These are phyloP conservation scores for Tricharina praecox DNA, from an alignment of 495 filamentous ascomycete species.

Conservation along the genomic window DNA sequence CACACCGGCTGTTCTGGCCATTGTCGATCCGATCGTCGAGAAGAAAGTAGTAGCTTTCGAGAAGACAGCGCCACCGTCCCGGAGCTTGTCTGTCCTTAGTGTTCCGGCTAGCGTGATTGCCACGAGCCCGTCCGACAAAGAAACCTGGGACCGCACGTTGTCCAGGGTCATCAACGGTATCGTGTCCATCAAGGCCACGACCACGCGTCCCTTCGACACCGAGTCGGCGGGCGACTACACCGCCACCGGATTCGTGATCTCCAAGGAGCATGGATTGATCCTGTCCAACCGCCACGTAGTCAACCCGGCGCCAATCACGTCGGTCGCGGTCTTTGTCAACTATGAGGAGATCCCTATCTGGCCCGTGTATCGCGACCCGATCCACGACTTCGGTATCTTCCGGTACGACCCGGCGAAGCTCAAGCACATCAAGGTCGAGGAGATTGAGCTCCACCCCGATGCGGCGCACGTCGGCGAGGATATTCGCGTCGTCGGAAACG, in stretches of 20 bases:
- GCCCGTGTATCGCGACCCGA: constrained; percentile 25
- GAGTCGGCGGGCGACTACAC: constrained; percentile 27
- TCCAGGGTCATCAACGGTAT: constrained; percentile 27
- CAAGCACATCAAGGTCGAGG: constrained; percentile 26
- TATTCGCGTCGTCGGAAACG: constrained; percentile 27
- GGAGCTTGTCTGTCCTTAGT: constrained; percentile 21
- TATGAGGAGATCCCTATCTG: constrained; percentile 26
- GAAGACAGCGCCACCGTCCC: constrained; percentile 15
- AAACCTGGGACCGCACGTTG: constrained; percentile 27
- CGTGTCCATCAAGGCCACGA: constrained; percentile 27
- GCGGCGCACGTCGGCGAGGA: constrained; percentile 25
- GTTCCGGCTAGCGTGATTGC: constrained; percentile 16
- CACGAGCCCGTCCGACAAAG: constrained; percentile 21
- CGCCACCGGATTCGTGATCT: constrained; percentile 26
- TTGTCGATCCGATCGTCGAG: background rate
- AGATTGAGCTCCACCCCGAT: constrained; percentile 26
- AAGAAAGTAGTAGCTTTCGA: constrained; percentile 6
- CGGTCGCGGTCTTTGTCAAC: constrained; percentile 27
- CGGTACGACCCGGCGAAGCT: constrained; percentile 25
- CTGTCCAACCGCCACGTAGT: constrained; percentile 27
- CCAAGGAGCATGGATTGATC: constrained; percentile 26
- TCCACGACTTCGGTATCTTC: constrained; percentile 27
- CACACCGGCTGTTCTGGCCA: background rate
- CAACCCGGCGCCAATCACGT: constrained; percentile 26
- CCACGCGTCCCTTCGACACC: constrained; percentile 26